Evolutionary conservation across 1,284 basidiomycete species (phyloP), one percentile per base, ranked within the genome.

Genomic region (Moesziomyces parantarcticus): DNA sequence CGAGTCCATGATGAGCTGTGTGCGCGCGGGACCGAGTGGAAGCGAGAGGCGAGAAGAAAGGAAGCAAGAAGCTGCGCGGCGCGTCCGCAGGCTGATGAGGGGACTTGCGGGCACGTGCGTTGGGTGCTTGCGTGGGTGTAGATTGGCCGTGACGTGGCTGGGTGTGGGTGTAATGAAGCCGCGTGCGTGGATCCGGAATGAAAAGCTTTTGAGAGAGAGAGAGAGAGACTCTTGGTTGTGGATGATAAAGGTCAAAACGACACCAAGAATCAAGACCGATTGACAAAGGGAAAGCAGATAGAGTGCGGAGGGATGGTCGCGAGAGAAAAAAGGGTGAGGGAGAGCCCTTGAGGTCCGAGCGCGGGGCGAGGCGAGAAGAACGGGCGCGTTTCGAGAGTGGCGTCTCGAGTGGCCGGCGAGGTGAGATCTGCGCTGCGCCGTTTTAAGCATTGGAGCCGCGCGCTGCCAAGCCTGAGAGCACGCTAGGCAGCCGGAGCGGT

Each of bases 1-100:
- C 49, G 69, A 72, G 34, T 72, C 69, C 69, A 72, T 72, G 29
- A 4, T 13, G n/a, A n/a, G n/a, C n/a, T n/a, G n/a, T n/a, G n/a
- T n/a, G n/a, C n/a, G n/a, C 29, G 29, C 29, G 1, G 1, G 9
- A 29, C 9, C 5, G 29, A 10, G 29, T 10, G 29, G 9, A 9
- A 10, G 11, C 26, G 29, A 8, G 7, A 32, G 20, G 25, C 11
- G 11, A 39, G 58, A 49, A 11, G 14, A 11, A 36, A 34, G n/a
- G 26, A 41, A 14, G 16, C 20, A 40, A 22, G 21, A 21, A 43
- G 14, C 40, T 32, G 22, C 16, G 21, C 16, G 39, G 32, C 29
- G 29, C 29, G 8, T 26, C 5, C 45, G 39, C 14, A 22, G 14
- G n/a, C 39, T 59, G 48, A 41, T 18, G 36, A 32, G 20, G 32